Base-by-base conservation (phyloP, 176 grass and related monocot species). In the Aegilops sharonensis region DNA sequence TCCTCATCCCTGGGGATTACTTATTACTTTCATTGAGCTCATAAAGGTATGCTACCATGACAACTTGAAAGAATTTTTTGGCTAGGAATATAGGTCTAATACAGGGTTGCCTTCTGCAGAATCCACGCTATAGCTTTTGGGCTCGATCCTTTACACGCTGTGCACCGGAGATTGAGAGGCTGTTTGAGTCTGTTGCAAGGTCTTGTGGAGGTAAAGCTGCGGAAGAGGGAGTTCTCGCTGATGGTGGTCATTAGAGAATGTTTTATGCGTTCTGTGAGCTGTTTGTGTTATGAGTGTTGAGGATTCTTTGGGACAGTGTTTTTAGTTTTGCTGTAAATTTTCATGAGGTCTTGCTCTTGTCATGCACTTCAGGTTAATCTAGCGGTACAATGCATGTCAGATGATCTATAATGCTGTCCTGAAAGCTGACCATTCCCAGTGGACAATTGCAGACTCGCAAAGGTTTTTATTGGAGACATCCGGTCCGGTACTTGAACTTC, bases 1-100 rank as follows among this genome's bases (percentile, higher is more conserved):
- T 24, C 96, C 96, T 64, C 96, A 98, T 95, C 96, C 93, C 2
- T 95, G 96, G 96, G 96, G 96, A 18, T 88, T 95, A 57, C 96
- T 95, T 5, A 94, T 94, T 81, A 98, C 95, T 59, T 98, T 95
- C 62, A 95, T 98, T 84, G 96, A 98, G 66, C 88, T 98, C 34
- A 98, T 98, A 88, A 98, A 95, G 92, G 96, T 95, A 90, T 57
- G 79, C 64, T 67, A 81, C 4, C 32, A 35, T 63, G 71, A 79
- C 31, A 17, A 39, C 20, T 62, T 0, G 2, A 15, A 73, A 29
- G 27, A 68, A 40, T 64, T 72, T 47, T 37, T 31, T 64, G 2
- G 42, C 6, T 35, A 25, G 56, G 23, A 27, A 10, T 61, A 10
- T 60, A 48, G 13, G 24, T 35, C 36, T 89, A 67, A 91, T 25